Percentiles rank a stretch among this genome's conserved stretches.
Conservation (phyloP, 495 filamentous ascomycete species). For the Xylaria longipes region DNA sequence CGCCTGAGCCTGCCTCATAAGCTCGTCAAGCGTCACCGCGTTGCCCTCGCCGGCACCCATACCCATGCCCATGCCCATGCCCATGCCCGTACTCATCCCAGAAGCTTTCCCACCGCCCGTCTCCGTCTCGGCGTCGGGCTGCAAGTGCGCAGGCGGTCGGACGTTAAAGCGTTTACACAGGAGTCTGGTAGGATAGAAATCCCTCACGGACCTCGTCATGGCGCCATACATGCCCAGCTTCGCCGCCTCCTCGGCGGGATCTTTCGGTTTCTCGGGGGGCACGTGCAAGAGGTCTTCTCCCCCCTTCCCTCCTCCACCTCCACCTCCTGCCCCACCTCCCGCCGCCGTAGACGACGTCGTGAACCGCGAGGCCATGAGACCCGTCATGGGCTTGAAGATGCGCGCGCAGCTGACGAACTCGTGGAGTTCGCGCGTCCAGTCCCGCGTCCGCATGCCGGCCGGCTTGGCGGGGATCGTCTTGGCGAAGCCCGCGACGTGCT, state of each 20-base stretch:
- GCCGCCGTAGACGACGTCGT: constrained; percentile 72
- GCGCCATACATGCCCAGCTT: constrained; percentile 90
- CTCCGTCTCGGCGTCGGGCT: constrained; percentile 59
- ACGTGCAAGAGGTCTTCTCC: constrained; percentile 57
- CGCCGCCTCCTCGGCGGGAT: constrained; percentile 88
- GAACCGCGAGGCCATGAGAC: constrained; percentile 90
- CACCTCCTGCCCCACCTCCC: constrained; percentile 32
- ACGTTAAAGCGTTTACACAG: constrained; percentile 95
- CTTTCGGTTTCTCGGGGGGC: constrained; percentile 67
- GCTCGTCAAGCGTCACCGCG: constrained; percentile 58
- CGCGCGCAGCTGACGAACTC: constrained; percentile 90
- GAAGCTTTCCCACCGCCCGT: constrained; percentile 32
- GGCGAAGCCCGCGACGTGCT: constrained; percentile 72
- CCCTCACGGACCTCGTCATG: constrained; percentile 74
- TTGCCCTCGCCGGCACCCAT: constrained; percentile 47
- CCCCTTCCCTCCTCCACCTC: constrained; percentile 32
- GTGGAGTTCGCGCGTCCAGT: constrained; percentile 78
- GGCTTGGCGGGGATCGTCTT: constrained; percentile 62
- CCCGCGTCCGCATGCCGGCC: constrained; percentile 64
- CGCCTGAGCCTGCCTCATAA: constrained; percentile 54
- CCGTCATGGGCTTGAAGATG: constrained; percentile 92
- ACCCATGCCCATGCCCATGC: constrained; percentile 29
- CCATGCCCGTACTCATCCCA: constrained; percentile 6
- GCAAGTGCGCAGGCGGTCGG: constrained; percentile 73
- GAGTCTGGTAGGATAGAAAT: constrained; percentile 82